Evolutionary conservation across 441 rosid genomes (phyloP).

Genomic region (Hura crepitans): DNA sequence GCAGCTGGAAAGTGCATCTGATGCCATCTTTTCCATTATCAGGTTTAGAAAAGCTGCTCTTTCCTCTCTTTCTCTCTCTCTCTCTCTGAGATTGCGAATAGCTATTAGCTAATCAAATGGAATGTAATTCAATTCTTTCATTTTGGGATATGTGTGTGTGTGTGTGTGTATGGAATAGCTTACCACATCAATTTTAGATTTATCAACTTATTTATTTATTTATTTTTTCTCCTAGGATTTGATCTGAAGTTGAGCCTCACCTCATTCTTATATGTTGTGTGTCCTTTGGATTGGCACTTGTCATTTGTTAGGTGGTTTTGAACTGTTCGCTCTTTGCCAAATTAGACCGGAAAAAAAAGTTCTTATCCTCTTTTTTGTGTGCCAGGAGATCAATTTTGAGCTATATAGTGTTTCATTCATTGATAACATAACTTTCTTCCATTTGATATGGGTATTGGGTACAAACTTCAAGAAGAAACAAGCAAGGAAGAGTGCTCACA

Average conservation of each 20-base stretch:
- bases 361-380: background rate
- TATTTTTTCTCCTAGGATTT: background rate
- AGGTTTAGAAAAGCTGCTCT: constrained; percentile 49
- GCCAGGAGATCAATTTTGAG: background rate
- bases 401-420: background rate
- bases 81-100: too few species aligned
- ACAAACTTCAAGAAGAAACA: background rate
- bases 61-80: too few species aligned
- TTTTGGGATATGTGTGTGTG: background rate
- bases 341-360: background rate
- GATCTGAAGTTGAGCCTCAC: background rate
- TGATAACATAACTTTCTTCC: background rate
- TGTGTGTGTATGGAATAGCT: background rate
- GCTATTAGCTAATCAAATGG: background rate
- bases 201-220: background rate
- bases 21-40: constrained; percentile 68
- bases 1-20: constrained; percentile 79
- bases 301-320: background rate
- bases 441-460: background rate
- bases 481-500: background rate
- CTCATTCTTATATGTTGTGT: background rate
- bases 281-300: background rate
- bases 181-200: background rate
- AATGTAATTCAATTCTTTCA: background rate
- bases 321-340: background rate